These are phyloP conservation scores for Ophiocordyceps sinensis DNA, from an alignment of 2,329 filamentous ascomycete species.

Conservation along the genomic window DNA sequence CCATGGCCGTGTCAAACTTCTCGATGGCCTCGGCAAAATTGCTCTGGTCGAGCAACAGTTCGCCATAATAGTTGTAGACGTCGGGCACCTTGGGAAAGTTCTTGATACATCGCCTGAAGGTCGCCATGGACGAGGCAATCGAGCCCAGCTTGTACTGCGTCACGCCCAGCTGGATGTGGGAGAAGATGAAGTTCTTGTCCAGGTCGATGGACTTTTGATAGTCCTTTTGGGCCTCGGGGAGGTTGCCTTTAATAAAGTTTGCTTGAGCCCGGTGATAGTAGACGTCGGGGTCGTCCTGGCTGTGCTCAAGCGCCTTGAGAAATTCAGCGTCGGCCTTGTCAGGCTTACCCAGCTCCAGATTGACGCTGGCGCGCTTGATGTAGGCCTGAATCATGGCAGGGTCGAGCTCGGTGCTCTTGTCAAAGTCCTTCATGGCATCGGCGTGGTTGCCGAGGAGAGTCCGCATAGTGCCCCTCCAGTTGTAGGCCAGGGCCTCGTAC, in stretches of 20 bases:
- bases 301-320: constrained; percentile 68
- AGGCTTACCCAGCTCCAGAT: constrained; percentile 79
- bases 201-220: constrained; percentile 99
- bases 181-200: constrained; percentile 94
- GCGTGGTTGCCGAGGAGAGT: constrained; percentile 83
- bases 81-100: constrained; percentile 95
- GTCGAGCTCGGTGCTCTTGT: constrained; percentile 85
- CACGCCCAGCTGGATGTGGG: constrained; percentile 96
- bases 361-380: constrained; percentile 97
- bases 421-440: constrained; percentile 69
- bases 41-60: constrained; percentile 89
- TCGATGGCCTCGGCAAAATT: constrained; percentile 92
- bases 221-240: constrained; percentile 86
- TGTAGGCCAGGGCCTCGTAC: constrained; percentile 83
- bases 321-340: constrained; percentile 84
- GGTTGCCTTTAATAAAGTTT: constrained; percentile 94
- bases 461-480: constrained; percentile 91
- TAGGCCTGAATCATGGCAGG: constrained; percentile 86
- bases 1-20: constrained; percentile 96
- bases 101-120: constrained; percentile 94
- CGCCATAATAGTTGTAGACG: constrained; percentile 99
- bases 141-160: constrained; percentile 99
- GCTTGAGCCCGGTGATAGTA: constrained; percentile 98
- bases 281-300: constrained; percentile 84
- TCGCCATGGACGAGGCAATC: constrained; percentile 94